These are phyloP conservation scores for Pseudoscleropodium purum DNA, from an alignment of 225 moss, liverwort and hornwort genomes.

Conservation along the genomic window DNA sequence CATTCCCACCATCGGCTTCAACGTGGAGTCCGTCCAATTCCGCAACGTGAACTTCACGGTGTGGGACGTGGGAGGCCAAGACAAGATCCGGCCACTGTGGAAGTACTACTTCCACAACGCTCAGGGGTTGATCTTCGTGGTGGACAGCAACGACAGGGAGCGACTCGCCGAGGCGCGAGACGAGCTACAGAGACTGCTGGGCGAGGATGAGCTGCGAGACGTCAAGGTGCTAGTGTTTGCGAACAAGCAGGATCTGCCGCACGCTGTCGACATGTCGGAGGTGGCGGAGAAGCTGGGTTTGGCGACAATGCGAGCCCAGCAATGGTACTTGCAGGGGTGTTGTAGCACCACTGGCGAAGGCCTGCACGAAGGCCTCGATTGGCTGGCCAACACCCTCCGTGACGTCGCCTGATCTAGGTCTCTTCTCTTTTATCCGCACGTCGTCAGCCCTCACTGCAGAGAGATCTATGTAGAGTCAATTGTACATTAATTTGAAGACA, in stretches of 20 bases:
- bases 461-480: not conserved
- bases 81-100: constrained; percentile 25
- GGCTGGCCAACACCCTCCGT: constrained; percentile 15
- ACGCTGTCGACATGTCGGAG: constrained; percentile 18
- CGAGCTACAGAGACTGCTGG: constrained; percentile 21
- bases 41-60: constrained; percentile 36
- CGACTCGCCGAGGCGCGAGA: constrained; percentile 25
- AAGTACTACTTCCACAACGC: constrained; percentile 19
- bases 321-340: constrained; percentile 45
- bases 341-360: constrained; percentile 42
- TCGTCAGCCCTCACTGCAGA: too few relatives aligned
- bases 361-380: constrained; percentile 38
- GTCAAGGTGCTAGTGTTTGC: constrained; percentile 33
- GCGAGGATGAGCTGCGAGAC: constrained; percentile 2
- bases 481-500: not conserved
- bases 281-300: constrained; percentile 34
- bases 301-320: not conserved
- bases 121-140: constrained; percentile 30
- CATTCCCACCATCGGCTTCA: not conserved
- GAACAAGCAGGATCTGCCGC: constrained; percentile 42
- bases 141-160: constrained; percentile 26
- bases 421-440: not conserved
- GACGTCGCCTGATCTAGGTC: not conserved
- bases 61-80: constrained; percentile 36
- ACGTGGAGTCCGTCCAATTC: constrained; percentile 25